Base-by-base conservation (phyloP, 2,329 filamentous ascomycete species). In the Ophiosphaerella korrae region DNA sequence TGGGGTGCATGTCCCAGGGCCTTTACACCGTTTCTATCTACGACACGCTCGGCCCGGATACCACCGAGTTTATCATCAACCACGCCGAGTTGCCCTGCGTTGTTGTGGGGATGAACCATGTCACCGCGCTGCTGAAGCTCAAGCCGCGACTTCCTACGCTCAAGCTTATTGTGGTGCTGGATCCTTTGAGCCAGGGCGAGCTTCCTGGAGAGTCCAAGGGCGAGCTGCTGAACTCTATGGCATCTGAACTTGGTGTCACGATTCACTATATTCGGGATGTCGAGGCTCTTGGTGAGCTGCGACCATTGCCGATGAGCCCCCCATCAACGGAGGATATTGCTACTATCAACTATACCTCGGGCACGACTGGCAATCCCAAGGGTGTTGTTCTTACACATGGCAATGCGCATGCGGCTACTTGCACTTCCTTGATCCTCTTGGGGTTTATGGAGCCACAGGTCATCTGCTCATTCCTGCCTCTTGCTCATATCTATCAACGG, bases 31-130 rank as follows among this genome's bases (percentile, higher is more conserved):
- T 99, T 48, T 96, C 93, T 5, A 87, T 99, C 43, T 99, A 99
- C 79, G 94, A 97, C 75, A 97, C 93, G 11, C 84, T 99, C 5
- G 93, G 93, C 8, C 88, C 93, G 11, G 90, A 96, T 61, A 85
- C 92, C 2, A 92, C 90, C 50, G 92, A 97, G 77, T 97, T 90
- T 77, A 97, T 99, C 74, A 88, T 97, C 78, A 95, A 95, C 75
- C 93, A 97, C 73, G 85, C 91, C 47, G 82, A 87, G 55, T 78
- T 97, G 49, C 75, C 81, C 51, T 90, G 87, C 66, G 85, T 97
- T 34, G 86, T 88, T 56, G 87, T 89, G 51, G 92, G 89, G 24
- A 79, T 97, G 39, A 85, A 86, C 37, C 92, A 96, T 68, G 86
- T 97, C 45, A 87, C 91, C 1, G 84, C 86, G 13, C 82, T 97